Evolutionary conservation across 805 yeast species (phyloP).

Genomic region (Metahyphopichia silvanorum): DNA sequence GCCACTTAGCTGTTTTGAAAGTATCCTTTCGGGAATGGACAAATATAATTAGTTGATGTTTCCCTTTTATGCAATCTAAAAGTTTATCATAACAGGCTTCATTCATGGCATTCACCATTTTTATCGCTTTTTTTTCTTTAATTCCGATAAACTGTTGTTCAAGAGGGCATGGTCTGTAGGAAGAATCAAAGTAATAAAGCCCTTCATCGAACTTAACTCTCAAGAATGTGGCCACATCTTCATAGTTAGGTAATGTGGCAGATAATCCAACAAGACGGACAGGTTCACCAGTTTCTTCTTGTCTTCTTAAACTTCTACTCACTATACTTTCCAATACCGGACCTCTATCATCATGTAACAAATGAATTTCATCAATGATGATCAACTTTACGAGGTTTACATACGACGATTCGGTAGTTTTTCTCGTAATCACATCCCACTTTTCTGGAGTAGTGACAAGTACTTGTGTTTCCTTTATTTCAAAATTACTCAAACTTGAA

Average conservation of each 20-base stretch:
- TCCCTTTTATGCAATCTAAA: constrained; percentile 53
- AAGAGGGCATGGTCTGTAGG: constrained; percentile 89
- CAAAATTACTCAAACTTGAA: constrained; percentile 68
- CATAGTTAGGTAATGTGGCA: constrained; percentile 88
- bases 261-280: constrained; percentile 83
- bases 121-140: constrained; percentile 77
- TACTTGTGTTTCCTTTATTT: constrained; percentile 74
- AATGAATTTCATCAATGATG: constrained; percentile 89
- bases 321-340: constrained; percentile 90
- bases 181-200: constrained; percentile 75
- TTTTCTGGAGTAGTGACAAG: constrained; percentile 95
- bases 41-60: constrained; percentile 81
- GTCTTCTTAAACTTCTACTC: constrained; percentile 59
- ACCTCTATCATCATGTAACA: constrained; percentile 91
- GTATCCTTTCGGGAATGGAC: constrained; percentile 96
- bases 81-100: constrained; percentile 82
- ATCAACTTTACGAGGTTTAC: constrained; percentile 63
- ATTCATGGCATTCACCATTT: constrained; percentile 78
- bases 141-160: constrained; percentile 87
- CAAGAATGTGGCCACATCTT: constrained; percentile 81
- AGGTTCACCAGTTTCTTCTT: constrained; percentile 40
- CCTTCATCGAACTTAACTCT: constrained; percentile 58
- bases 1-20: constrained; percentile 71
- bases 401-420: constrained; percentile 63
- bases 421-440: constrained; percentile 95